Conservation (phyloP, 306 rosid species). For the Citrullus mucosospermus region DNA sequence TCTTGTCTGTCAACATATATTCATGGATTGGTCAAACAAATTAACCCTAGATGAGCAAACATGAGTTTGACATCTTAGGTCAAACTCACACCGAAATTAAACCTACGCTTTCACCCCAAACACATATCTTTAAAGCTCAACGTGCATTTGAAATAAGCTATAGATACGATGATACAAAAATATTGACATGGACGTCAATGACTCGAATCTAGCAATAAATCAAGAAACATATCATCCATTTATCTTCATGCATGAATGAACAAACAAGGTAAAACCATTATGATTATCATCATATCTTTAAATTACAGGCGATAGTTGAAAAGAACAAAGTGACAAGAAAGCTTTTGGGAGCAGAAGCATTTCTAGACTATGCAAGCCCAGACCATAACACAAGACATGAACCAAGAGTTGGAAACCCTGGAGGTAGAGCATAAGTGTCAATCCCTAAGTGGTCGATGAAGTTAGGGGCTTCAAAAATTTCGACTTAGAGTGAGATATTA, state of each 20-base stretch:
- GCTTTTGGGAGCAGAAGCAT: constrained; percentile 26
- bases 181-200: not conserved
- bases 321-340: constrained; percentile 19
- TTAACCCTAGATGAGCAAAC: not conserved
- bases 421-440: constrained; percentile 10
- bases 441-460: not conserved
- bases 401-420: constrained; percentile 20
- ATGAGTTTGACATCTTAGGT: not conserved
- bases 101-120: not conserved
- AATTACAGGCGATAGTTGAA: constrained; percentile 2
- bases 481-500: not conserved
- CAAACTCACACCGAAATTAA: no score
- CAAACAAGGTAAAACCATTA: not conserved
- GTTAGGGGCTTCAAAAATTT: not conserved
- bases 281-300: not conserved
- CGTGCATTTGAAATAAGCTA: not conserved
- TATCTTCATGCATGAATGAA: not conserved
- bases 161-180: not conserved
- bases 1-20: no score
- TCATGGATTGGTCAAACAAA: not conserved
- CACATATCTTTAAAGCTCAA: not conserved
- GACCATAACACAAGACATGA: constrained; percentile 13
- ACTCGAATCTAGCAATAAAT: not conserved
- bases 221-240: not conserved
- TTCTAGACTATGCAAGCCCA: constrained; percentile 36